These are phyloP conservation scores for Sicyos edulis DNA, from an alignment of 306 rosid genomes.

Conservation along the genomic window DNA sequence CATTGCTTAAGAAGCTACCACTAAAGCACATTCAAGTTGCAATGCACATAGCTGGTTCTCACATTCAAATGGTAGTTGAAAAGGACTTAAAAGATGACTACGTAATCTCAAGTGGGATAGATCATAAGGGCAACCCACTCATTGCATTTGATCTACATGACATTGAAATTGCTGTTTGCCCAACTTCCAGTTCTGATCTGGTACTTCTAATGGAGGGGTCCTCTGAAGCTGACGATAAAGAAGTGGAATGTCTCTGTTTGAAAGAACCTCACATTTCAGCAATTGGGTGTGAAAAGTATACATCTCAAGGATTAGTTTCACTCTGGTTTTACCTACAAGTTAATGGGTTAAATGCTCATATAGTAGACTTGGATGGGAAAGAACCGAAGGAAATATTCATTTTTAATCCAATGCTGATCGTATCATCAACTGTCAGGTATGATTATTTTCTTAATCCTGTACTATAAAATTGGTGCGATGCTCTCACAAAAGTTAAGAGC, in stretches of 20 bases:
- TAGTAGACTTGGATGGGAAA: constrained; percentile 41
- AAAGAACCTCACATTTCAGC: constrained; percentile 48
- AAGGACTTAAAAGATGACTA: constrained; percentile 35
- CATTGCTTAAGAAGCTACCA: constrained; percentile 56
- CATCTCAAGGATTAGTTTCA: constrained; percentile 44
- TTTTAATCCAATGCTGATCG: constrained; percentile 49
- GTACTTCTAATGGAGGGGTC: constrained; percentile 33
- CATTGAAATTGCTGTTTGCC: constrained; percentile 59
- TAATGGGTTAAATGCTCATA: constrained; percentile 52
- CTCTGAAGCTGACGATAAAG: constrained; percentile 27
- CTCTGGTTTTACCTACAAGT: constrained; percentile 45
- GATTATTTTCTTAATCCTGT: constrained; percentile 17
- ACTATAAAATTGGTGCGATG: background rate
- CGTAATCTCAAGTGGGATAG: constrained; percentile 26
- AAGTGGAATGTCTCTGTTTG: constrained; percentile 41
- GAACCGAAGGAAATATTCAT: constrained; percentile 45
- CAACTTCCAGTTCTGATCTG: constrained; percentile 44
- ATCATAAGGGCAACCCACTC: constrained; percentile 35
- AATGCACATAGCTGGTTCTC: constrained; percentile 58
- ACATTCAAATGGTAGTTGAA: constrained; percentile 41
- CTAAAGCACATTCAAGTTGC: constrained; percentile 63
- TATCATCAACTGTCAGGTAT: constrained; percentile 58
- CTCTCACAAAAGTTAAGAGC: constrained; percentile 5
- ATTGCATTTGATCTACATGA: constrained; percentile 48
- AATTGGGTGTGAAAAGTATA: constrained; percentile 45